phyloP scores from a whole-genome alignment of 2,329 filamentous ascomycete species.

The Venturia nashicola region DNA sequence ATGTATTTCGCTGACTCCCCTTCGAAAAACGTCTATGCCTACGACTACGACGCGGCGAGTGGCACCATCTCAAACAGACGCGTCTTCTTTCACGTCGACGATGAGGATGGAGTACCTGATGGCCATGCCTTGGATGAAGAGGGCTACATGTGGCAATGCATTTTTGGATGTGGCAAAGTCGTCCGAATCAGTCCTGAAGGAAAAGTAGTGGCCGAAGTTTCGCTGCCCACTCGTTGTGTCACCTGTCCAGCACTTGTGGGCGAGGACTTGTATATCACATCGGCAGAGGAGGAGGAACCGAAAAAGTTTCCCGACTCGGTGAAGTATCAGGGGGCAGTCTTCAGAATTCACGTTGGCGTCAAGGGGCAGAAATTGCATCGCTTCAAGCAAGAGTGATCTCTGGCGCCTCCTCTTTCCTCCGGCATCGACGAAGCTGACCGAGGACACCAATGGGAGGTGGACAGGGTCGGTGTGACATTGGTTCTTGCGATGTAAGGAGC shows the following conservation, averaged over 20 bases:
- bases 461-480: no score
- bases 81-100: conserved; percentile 59
- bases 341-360: conserved; percentile 65
- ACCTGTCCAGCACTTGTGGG: conserved; percentile 76
- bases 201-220: conserved; percentile 60
- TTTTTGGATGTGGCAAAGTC: conserved; percentile 69
- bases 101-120: conserved; percentile 56
- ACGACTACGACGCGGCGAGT: conserved; percentile 56
- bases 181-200: conserved; percentile 61
- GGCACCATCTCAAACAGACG: conserved; percentile 57
- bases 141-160: conserved; percentile 78
- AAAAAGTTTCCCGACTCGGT: conserved; percentile 50
- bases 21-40: conserved; percentile 56
- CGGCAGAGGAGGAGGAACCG: conserved; percentile 41
- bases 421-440: no score
- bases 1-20: conserved; percentile 80
- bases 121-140: conserved; percentile 75
- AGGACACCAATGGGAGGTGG: no score
- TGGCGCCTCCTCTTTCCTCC: no score
- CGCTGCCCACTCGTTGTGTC: conserved; percentile 63
- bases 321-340: conserved; percentile 57
- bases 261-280: conserved; percentile 64
- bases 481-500: no score
- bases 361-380: conserved; percentile 50
- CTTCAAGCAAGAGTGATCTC: conserved; percentile 8